These are phyloP conservation scores for Boechera divaricarpa DNA, from an alignment of 345 rosid species.

Conservation along the genomic window DNA sequence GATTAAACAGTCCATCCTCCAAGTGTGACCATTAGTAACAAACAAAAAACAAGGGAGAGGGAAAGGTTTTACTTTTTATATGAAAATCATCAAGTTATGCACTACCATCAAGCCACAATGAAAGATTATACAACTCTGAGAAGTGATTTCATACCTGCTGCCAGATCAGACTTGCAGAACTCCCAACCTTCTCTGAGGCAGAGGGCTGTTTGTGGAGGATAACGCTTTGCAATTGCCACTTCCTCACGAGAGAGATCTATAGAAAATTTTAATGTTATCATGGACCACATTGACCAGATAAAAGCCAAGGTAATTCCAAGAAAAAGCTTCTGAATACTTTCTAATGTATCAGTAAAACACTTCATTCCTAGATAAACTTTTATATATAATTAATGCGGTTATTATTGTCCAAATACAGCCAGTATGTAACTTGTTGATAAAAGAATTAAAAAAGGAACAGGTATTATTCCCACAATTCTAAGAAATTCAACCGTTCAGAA, in stretches of 20 bases:
- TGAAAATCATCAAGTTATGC: slow-evolving; percentile 13
- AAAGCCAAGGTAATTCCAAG: slow-evolving; percentile 21
- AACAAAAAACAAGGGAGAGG: slow-evolving; percentile 23
- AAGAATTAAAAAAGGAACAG: neutral
- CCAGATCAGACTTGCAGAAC: slow-evolving; percentile 82
- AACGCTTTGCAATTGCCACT: slow-evolving; percentile 77
- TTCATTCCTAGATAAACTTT: slow-evolving; percentile 4
- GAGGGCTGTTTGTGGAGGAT: slow-evolving; percentile 81
- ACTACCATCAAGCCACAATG: slow-evolving; percentile 27
- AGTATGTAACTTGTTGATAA: slow-evolving; percentile 7
- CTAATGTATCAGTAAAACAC: slow-evolving; percentile 5
- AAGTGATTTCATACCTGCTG: slow-evolving; percentile 66
- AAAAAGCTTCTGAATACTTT: slow-evolving; percentile 9
- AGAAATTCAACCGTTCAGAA: slow-evolving; percentile 2
- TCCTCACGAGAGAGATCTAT: slow-evolving; percentile 92
- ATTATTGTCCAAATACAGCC: slow-evolving; percentile 5
- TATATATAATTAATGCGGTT: neutral
- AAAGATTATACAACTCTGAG: slow-evolving; percentile 27
- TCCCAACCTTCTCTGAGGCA: slow-evolving; percentile 99
- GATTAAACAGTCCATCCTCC: slow-evolving; percentile 6
- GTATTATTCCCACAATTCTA: neutral
- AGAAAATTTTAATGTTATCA: slow-evolving; percentile 37
- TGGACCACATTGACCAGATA: slow-evolving; percentile 14
- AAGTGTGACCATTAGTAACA: slow-evolving; percentile 9
- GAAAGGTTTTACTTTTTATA: neutral